These are phyloP conservation scores for Artemisia argyi DNA, from an alignment of 129 eudicot species.

Conservation along the genomic window DNA sequence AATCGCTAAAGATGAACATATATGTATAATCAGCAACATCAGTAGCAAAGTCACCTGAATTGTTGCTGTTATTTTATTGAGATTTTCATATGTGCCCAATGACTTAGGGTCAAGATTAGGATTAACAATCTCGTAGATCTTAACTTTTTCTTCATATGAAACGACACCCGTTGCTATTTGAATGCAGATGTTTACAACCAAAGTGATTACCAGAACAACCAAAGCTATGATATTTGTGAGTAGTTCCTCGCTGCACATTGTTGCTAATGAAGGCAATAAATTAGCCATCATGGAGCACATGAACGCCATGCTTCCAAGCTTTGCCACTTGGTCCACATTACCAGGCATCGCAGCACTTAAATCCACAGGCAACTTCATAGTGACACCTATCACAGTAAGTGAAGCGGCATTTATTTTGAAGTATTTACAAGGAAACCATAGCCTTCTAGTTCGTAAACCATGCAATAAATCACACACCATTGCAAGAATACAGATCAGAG, in stretches of 20 bases:
- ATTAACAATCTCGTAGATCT: no score
- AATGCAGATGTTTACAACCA: no score
- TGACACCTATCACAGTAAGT: neutral
- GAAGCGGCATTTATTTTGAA: slow-evolving; percentile 2
- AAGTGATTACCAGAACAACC: no score
- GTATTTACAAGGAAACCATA: slow-evolving; percentile 10
- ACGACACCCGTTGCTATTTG: neutral
- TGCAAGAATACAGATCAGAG: neutral
- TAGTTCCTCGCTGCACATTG: no score
- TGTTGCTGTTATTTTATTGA: no score
- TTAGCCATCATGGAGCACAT: slow-evolving; percentile 21
- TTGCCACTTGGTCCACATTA: slow-evolving; percentile 15
- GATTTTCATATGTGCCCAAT: no score
- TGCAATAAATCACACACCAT: slow-evolving; percentile 5
- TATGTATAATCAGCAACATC: slow-evolving; percentile 6
- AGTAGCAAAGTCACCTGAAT: neutral
- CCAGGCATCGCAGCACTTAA: slow-evolving; percentile 12
- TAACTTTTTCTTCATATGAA: neutral
- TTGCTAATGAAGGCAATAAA: slow-evolving; percentile 16
- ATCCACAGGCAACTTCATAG: slow-evolving; percentile 19
- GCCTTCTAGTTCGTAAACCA: slow-evolving; percentile 6
- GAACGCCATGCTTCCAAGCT: slow-evolving; percentile 20
- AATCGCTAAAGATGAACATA: slow-evolving; percentile 17
- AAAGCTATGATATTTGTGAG: no score
- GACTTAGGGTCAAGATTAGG: no score